phyloP scores from a whole-genome alignment of 1,284 basidiomycete genomes.

The Austroboletus novae-zelandiae region DNA sequence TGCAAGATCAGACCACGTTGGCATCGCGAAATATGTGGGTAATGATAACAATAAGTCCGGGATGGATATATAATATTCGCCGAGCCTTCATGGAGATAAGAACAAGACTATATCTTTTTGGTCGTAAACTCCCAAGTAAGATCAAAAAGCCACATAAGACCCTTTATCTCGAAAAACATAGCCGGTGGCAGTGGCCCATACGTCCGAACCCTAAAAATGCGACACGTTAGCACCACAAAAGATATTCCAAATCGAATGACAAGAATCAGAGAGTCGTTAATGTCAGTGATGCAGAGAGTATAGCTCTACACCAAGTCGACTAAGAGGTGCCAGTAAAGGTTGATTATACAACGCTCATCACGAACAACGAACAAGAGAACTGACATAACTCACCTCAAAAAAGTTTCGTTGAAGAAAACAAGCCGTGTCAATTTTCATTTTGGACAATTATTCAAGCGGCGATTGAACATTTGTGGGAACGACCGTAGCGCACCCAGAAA shows the following conservation, averaged over 20 bases:
- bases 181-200: too few species aligned
- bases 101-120: neutral
- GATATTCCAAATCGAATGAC: conserved; percentile 12
- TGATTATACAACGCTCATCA: conserved; percentile 77
- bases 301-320: conserved; percentile 61
- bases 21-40: conserved; percentile 11
- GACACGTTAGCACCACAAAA: conserved; percentile 15
- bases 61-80: conserved; percentile 6
- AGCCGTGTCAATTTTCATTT: neutral
- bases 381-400: conserved; percentile 19
- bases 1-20: conserved; percentile 44
- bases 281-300: conserved; percentile 65
- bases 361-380: conserved; percentile 12
- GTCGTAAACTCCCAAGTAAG: too few species aligned
- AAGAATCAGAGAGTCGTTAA: conserved; percentile 73
- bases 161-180: too few species aligned
- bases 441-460: conserved; percentile 19
- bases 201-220: conserved; percentile 4
- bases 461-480: conserved; percentile 8
- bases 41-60: neutral
- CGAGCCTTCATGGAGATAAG: conserved; percentile 17
- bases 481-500: too few species aligned
- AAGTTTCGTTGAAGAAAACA: neutral
- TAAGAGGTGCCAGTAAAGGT: conserved; percentile 86
- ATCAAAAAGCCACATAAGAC: too few species aligned